Base-by-base conservation (phyloP, 495 filamentous ascomycete species). In the Lasiosphaeris hirsuta region DNA sequence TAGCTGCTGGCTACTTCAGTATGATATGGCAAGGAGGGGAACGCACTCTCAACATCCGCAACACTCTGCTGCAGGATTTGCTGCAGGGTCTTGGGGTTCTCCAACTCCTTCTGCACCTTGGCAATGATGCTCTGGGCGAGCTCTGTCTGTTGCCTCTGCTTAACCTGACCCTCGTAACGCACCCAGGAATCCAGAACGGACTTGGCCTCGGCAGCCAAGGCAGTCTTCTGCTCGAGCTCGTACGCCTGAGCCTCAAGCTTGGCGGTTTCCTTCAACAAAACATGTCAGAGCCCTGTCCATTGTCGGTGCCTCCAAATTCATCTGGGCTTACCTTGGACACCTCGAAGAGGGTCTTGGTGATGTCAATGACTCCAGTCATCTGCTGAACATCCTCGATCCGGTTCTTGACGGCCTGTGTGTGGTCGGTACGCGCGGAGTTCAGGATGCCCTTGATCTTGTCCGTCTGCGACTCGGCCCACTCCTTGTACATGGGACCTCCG, bases 41-140 rank as follows among this genome's bases (percentile, higher is more conserved):
- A 85, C 92, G 78, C 80, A 97, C 94, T 92, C 84, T 99, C 94
- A 71, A 97, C 87, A 76, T 99, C 94, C 46, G 84, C 76, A 67
- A 99, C 81, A 75, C 89, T 94, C 83, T 99, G 94, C 78, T 91
- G 86, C 51, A 99, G 85, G 66, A 97, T 95, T 76, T 94, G 89
- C 80, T 95, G 88, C 51, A 99, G 86, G 64, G 84, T 82, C 83
- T 89, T 97, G 61, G 95, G 94, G 81, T 86, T 96, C 83, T 97
- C 92, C 48, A 99, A 84, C 82, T 97, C 94, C 85, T 97, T 97
- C 74, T 87, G 86, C 65, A 97, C 93, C 85, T 96, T 99, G 75
- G 84, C 84, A 64, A 99, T 97, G 74, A 99, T 78, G 70, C 75
- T 81, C 70, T 96, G 87, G 52, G 94, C 90, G 63, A 99, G 83